Conservation (phyloP, 2,329 filamentous ascomycete genomes). For the Clonostachys rosea region DNA sequence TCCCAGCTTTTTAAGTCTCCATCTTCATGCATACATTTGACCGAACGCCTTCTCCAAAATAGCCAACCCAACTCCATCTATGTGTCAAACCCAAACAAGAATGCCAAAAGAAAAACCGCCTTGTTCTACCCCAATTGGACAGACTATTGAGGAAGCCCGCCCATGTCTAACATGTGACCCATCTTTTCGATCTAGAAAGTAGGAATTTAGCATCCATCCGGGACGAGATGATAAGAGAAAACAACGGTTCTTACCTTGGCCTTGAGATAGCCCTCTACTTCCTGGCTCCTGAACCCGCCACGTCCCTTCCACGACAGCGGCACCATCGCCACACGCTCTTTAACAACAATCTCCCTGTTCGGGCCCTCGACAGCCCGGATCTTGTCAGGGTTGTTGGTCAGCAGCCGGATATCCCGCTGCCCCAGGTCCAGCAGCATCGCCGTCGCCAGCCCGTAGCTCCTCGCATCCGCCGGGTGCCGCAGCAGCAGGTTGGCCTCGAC, state of each 20-base stretch:
- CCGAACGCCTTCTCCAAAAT: too few species aligned
- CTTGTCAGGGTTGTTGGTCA: constrained; percentile 98
- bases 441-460: constrained; percentile 94
- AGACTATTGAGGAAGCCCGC: constrained; percentile 5
- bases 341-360: constrained; percentile 80
- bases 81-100: too few species aligned
- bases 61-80: too few species aligned
- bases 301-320: constrained; percentile 87
- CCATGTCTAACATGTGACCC: constrained; percentile 72
- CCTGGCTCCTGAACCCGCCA: constrained; percentile 77
- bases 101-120: too few species aligned
- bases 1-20: too few species aligned
- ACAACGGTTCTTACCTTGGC: constrained; percentile 73
- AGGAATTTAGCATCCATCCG: constrained; percentile 10
- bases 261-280: constrained; percentile 90
- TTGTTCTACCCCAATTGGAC: too few species aligned
- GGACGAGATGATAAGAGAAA: not conserved
- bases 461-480: constrained; percentile 87
- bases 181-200: constrained; percentile 71
- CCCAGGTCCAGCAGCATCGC: constrained; percentile 89
- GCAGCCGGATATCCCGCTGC: constrained; percentile 68
- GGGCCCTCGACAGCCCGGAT: constrained; percentile 91
- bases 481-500: constrained; percentile 92
- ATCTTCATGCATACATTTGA: too few species aligned
- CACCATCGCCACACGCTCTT: constrained; percentile 91